These are phyloP conservation scores for Prunus armeniaca DNA, from an alignment of 306 rosid species.

Conservation along the genomic window DNA sequence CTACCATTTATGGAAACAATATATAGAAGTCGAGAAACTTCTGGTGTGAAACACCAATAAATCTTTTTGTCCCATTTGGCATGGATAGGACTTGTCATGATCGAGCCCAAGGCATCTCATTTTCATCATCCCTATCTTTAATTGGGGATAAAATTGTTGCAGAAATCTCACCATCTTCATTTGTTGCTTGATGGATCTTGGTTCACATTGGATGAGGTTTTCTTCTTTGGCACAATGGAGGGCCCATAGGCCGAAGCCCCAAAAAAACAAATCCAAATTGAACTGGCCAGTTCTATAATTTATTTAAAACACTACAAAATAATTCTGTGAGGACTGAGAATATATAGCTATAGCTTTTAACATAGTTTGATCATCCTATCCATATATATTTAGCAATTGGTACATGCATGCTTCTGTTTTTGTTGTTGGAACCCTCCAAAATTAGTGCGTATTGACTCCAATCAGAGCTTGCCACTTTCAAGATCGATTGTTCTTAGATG, in stretches of 20 bases:
- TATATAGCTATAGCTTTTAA: no score
- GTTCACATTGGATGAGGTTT: no score
- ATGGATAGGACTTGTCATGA: neutral
- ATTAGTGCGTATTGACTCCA: neutral
- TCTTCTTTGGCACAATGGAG: no score
- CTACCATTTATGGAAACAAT: neutral
- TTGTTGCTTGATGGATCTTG: no score
- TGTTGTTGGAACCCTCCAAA: neutral
- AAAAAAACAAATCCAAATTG: no score
- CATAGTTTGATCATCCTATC: no score
- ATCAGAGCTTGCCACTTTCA: no score
- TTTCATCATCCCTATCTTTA: neutral
- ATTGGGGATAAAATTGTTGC: neutral
- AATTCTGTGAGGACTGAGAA: neutral
- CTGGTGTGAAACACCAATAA: neutral
- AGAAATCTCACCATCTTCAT: neutral
- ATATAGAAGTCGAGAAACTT: neutral
- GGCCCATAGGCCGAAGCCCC: no score
- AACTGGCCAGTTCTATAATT: no score
- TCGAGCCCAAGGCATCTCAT: neutral
- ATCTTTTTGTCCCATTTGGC: neutral
- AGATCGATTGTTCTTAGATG: no score
- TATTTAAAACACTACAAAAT: no score
- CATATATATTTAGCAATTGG: no score
- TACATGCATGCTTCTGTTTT: neutral